Conservation (phyloP, 2,329 filamentous ascomycete species). For the Ceratocystis papillata region DNA sequence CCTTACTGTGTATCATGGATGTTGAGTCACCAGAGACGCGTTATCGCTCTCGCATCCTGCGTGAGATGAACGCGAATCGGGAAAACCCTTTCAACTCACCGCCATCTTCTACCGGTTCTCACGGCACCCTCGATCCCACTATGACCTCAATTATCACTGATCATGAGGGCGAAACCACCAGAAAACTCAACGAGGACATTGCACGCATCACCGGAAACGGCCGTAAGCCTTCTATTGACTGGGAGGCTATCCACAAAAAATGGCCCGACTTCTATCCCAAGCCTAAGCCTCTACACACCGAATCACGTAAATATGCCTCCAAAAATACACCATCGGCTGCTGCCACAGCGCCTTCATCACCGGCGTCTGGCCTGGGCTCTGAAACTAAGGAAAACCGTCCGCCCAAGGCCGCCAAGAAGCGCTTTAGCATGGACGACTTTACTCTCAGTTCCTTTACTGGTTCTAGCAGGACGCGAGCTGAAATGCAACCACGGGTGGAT, state of each 20-base stretch:
- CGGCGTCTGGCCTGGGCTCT: conserved; percentile 22
- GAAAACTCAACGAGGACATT: conserved; percentile 41
- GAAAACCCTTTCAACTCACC: conserved; percentile 49
- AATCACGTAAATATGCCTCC: conserved; percentile 13
- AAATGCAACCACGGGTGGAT: conserved; percentile 46
- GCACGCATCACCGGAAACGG: conserved; percentile 35
- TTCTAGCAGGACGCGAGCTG: conserved; percentile 36
- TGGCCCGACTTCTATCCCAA: conserved; percentile 44
- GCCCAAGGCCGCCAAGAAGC: conserved; percentile 28
- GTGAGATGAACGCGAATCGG: conserved; percentile 44
- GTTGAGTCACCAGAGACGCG: conserved; percentile 33
- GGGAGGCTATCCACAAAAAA: conserved; percentile 39
- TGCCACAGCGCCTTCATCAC: conserved; percentile 15
- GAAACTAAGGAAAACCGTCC: conserved; percentile 39
- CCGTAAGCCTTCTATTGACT: conserved; percentile 36
- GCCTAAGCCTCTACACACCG: conserved; percentile 31
- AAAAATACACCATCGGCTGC: conserved; percentile 16
- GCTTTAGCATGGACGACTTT: conserved; percentile 33
- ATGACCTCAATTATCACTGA: conserved; percentile 44
- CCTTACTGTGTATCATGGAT: conserved; percentile 32
- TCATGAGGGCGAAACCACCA: conserved; percentile 45
- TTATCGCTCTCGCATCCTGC: conserved; percentile 40
- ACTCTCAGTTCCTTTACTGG: conserved; percentile 35
- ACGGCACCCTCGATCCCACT: conserved; percentile 46
- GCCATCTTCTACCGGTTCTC: conserved; percentile 47